Conservation (phyloP, 1,284 basidiomycete genomes). For the Ustanciosporium gigantosporum region DNA sequence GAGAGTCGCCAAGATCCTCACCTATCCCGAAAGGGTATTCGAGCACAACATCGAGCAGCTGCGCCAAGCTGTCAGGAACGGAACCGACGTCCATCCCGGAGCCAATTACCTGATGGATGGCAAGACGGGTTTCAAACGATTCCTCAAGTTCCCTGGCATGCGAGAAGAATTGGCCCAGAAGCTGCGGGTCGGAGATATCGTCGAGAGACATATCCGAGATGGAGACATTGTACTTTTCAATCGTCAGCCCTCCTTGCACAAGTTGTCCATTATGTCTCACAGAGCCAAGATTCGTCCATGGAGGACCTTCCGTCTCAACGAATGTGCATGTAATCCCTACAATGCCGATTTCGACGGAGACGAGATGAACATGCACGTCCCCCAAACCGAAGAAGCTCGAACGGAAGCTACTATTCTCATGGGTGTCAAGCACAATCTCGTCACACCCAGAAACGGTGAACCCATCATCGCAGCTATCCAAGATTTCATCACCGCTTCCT, state of each 20-base stretch:
- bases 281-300: conserved; percentile 93
- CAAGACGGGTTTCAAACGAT: conserved; percentile 74
- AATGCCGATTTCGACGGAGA: conserved; percentile 99
- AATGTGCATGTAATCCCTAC: conserved; percentile 99
- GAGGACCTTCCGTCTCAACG: conserved; percentile 95
- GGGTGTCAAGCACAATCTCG: conserved; percentile 96
- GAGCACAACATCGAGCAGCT: conserved; percentile 83
- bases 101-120: conserved; percentile 83
- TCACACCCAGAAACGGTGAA: conserved; percentile 66
- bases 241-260: conserved; percentile 94
- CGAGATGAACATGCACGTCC: conserved; percentile 98
- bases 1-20: conserved; percentile 91
- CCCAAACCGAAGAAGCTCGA: conserved; percentile 97
- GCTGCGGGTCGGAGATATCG: conserved; percentile 79
- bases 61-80: conserved; percentile 80
- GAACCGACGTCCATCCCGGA: conserved; percentile 88
- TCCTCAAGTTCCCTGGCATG: conserved; percentile 57
- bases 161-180: conserved; percentile 68
- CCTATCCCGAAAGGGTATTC: conserved; percentile 95
- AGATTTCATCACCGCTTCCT: conserved; percentile 69
- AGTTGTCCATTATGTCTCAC: conserved; percentile 87
- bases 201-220: conserved; percentile 92
- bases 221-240: conserved; percentile 98
- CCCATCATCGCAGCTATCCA: conserved; percentile 60
- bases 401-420: conserved; percentile 97